Conservation (phyloP, 345 rosid species). For the Anacardium occidentale region DNA sequence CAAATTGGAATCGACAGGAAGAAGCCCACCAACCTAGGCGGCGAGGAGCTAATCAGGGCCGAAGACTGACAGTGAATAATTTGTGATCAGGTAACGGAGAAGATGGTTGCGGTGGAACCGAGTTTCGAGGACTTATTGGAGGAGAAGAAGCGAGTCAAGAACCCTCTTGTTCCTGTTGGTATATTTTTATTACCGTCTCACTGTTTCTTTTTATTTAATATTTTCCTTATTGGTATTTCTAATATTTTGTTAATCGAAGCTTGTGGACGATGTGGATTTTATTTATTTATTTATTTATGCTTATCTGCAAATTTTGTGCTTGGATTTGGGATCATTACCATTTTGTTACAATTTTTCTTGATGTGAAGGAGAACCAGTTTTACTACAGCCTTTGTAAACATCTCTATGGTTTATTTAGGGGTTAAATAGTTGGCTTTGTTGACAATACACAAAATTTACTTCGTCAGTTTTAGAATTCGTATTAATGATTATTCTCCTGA, state of each 20-base stretch:
- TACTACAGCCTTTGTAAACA: background rate
- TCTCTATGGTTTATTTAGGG: background rate
- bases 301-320: no score
- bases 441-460: background rate
- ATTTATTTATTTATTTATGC: background rate
- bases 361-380: background rate
- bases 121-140: conserved; percentile 50
- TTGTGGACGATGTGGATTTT: background rate
- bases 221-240: background rate
- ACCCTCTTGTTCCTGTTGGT: conserved; percentile 81
- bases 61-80: background rate
- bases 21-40: background rate
- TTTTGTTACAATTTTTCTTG: background rate
- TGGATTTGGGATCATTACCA: background rate
- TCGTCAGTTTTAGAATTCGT: background rate
- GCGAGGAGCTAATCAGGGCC: background rate
- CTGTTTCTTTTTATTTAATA: background rate
- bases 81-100: conserved; percentile 10
- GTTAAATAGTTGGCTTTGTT: background rate
- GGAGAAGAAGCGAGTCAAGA: conserved; percentile 62
- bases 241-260: background rate
- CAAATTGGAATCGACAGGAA: background rate
- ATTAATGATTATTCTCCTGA: background rate
- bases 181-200: background rate
- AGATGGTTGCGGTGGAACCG: conserved; percentile 49